A percentile compares a stretch with the other conserved stretches of the same genome.
Conservation (phyloP, 1,139 yeast genomes). For the Saccharomyces hybrid region DNA sequence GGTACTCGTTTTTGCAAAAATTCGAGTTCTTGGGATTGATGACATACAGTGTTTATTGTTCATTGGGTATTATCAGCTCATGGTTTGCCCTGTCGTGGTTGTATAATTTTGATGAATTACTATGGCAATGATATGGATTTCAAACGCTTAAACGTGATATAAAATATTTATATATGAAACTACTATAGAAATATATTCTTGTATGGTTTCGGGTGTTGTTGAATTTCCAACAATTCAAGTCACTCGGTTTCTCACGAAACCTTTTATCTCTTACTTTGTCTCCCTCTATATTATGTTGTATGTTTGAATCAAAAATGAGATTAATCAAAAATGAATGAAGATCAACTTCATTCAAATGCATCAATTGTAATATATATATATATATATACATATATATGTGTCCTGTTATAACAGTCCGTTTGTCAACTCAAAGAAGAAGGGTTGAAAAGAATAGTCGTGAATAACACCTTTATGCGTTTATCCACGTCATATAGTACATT, state of each 20-base stretch:
- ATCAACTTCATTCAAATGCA: neutral
- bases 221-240: neutral
- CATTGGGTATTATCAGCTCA: constrained; percentile 73
- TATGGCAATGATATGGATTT: constrained; percentile 38
- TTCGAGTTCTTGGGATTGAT: constrained; percentile 72
- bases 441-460: neutral
- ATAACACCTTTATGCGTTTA: neutral
- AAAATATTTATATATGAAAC: neutral
- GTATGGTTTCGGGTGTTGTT: neutral
- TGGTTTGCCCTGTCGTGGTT: constrained; percentile 89
- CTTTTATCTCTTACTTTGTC: neutral
- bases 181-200: neutral
- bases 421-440: neutral
- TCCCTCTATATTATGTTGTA: neutral
- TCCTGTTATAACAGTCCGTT: neutral
- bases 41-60: constrained; percentile 79
- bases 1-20: constrained; percentile 38
- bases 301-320: neutral
- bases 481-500: neutral
- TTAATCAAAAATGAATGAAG: neutral
- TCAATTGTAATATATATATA: neutral
- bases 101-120: constrained; percentile 67
- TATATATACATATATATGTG: too few species aligned
- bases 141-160: neutral
- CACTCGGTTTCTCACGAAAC: neutral